Percentiles rank a stretch among this genome's conserved stretches.
These are phyloP conservation scores for Physcomitrellopsis africana DNA, from an alignment of 225 moss, liverwort and hornwort genomes.

Conservation along the genomic window DNA sequence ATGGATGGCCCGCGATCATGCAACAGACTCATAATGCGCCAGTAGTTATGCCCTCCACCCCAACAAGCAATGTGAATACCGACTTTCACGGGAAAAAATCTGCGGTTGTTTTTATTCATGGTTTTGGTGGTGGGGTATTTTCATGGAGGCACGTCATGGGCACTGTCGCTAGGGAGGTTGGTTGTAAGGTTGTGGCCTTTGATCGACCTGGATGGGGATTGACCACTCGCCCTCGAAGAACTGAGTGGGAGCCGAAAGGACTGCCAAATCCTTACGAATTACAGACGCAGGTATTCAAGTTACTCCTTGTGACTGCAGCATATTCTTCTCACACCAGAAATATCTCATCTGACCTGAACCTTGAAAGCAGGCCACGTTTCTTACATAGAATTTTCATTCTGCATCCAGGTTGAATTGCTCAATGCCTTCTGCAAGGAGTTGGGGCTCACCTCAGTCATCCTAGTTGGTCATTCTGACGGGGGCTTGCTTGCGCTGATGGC, in stretches of 20 bases:
- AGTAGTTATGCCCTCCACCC: slow-evolving; percentile 18
- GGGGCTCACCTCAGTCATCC: slow-evolving; percentile 57
- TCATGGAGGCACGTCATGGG: slow-evolving; percentile 64
- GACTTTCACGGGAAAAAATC: slow-evolving; percentile 24
- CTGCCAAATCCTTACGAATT: slow-evolving; percentile 58
- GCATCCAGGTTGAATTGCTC: slow-evolving; percentile 56
- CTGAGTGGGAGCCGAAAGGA: slow-evolving; percentile 59
- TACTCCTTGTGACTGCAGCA: neutral
- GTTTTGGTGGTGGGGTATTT: slow-evolving; percentile 67
- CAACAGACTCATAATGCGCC: slow-evolving; percentile 45
- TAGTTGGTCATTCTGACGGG: slow-evolving; percentile 68
- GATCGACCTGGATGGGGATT: slow-evolving; percentile 69
- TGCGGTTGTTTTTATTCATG: slow-evolving; percentile 57
- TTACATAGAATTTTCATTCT: neutral
- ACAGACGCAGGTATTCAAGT: slow-evolving; percentile 45
- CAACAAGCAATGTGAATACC: neutral
- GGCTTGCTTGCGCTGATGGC: slow-evolving; percentile 65
- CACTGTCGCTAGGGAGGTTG: slow-evolving; percentile 47
- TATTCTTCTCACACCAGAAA: neutral
- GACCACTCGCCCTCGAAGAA: slow-evolving; percentile 47
- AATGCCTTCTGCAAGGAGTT: slow-evolving; percentile 55
- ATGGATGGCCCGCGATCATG: slow-evolving; percentile 60
- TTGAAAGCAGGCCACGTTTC: neutral
- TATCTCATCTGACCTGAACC: neutral
- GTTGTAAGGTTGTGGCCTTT: slow-evolving; percentile 57